These are phyloP conservation scores for Lycium ferocissimum DNA, from an alignment of 257 asterid genomes.

Conservation along the genomic window DNA sequence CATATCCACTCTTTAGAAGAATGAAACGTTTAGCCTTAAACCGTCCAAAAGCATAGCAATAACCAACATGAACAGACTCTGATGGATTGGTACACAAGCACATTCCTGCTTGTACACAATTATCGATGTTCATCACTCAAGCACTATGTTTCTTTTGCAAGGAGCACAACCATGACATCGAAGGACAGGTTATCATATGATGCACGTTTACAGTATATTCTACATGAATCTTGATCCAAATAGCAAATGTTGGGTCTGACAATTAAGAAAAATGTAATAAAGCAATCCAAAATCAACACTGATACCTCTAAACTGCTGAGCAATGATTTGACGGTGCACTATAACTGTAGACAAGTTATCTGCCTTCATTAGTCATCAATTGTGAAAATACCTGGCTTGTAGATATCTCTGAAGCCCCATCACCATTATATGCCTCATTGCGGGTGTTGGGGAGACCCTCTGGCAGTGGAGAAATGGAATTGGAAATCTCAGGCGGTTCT, in stretches of 20 bases:
- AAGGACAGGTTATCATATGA: neutral
- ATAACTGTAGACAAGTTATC: conserved; percentile 42
- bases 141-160: neutral
- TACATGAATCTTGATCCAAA: neutral
- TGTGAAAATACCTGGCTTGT: conserved; percentile 80
- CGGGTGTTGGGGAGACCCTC: conserved; percentile 31
- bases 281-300: neutral
- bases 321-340: conserved; percentile 17
- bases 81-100: neutral
- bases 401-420: conserved; percentile 60
- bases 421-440: conserved; percentile 36
- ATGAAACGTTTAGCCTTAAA: neutral
- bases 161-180: conserved; percentile 6
- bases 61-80: neutral
- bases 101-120: neutral
- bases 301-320: neutral
- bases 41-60: neutral
- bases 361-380: conserved; percentile 69
- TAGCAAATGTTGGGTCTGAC: conserved; percentile 6
- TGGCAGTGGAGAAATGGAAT: conserved; percentile 30
- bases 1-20: neutral
- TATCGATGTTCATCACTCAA: neutral
- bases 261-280: neutral
- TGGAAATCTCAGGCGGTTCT: conserved; percentile 28
- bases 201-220: neutral